Conservation (phyloP, 2,329 filamentous ascomycete genomes). For the Ustulina deusta region DNA sequence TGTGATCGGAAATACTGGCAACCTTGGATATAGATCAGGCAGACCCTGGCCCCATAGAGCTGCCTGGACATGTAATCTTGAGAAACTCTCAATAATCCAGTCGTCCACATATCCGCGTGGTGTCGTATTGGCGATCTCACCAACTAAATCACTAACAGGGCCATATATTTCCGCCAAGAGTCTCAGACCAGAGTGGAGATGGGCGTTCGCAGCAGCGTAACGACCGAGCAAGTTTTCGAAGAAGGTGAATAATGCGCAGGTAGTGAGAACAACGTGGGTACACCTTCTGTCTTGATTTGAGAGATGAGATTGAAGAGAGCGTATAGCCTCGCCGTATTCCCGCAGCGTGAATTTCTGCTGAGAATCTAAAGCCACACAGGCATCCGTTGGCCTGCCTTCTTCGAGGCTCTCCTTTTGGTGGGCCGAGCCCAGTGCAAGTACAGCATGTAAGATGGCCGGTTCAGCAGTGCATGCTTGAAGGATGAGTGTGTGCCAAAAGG, state of each 20-base stretch:
- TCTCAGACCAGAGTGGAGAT: conserved; percentile 59
- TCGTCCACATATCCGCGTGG: conserved; percentile 53
- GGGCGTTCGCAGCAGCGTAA: conserved; percentile 53
- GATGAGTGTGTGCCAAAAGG: conserved; percentile 54
- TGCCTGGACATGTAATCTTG: conserved; percentile 49
- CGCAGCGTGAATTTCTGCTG: conserved; percentile 48
- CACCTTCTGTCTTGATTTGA: conserved; percentile 45
- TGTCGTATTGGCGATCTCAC: conserved; percentile 30
- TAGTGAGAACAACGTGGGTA: conserved; percentile 54
- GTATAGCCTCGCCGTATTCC: conserved; percentile 56
- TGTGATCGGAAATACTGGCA: conserved; percentile 28
- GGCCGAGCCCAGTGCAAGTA: conserved; percentile 54
- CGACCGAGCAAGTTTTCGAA: conserved; percentile 54
- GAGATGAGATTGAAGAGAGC: conserved; percentile 53
- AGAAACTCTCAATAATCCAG: conserved; percentile 59
- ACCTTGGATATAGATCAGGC: conserved; percentile 31
- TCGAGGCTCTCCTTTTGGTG: conserved; percentile 47
- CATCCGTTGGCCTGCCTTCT: neutral
- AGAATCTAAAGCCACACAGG: conserved; percentile 32
- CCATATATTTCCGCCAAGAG: conserved; percentile 48
- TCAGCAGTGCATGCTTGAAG: conserved; percentile 54
- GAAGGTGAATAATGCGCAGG: conserved; percentile 54
- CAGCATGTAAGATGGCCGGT: conserved; percentile 56
- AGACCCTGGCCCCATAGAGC: conserved; percentile 47
- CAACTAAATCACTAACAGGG: conserved; percentile 12